Conservation (phyloP, 148 eudicot genomes). For the Silene uniflora region DNA sequence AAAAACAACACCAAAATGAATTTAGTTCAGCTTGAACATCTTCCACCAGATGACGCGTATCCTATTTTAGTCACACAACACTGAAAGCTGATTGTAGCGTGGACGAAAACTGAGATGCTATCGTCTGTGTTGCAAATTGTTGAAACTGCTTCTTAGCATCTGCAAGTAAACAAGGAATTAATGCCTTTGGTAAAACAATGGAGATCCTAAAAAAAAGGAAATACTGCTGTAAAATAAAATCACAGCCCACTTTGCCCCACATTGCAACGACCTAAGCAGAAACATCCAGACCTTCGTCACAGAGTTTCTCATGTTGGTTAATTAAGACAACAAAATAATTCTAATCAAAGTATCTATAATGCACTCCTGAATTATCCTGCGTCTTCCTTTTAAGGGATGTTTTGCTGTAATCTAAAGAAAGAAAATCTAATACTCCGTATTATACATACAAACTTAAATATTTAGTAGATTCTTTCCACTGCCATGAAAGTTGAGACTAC, state of each 20-base stretch:
- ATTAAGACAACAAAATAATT: too few relatives aligned
- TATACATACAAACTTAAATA: too few relatives aligned
- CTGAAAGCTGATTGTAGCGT: slow-evolving; percentile 81
- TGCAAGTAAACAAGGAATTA: slow-evolving; percentile 29
- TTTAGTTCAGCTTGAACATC: slow-evolving; percentile 21
- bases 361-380: too few relatives aligned
- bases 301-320: too few relatives aligned
- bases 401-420: too few relatives aligned
- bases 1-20: slow-evolving; percentile 24
- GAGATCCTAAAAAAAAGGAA: neutral
- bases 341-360: too few relatives aligned
- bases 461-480: too few relatives aligned
- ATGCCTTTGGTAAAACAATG: neutral
- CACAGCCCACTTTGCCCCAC: neutral
- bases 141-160: slow-evolving; percentile 99
- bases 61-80: slow-evolving; percentile 48
- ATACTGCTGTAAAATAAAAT: neutral
- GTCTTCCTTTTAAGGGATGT: too few relatives aligned
- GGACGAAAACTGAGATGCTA: slow-evolving; percentile 77
- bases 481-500: too few relatives aligned
- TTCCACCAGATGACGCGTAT: slow-evolving; percentile 14
- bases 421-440: too few relatives aligned
- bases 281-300: too few relatives aligned
- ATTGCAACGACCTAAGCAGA: too few relatives aligned
- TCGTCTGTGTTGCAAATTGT: slow-evolving; percentile 85